Evolutionary conservation across 805 yeast genomes (phyloP).

Genomic region (Candida nemodendra): DNA sequence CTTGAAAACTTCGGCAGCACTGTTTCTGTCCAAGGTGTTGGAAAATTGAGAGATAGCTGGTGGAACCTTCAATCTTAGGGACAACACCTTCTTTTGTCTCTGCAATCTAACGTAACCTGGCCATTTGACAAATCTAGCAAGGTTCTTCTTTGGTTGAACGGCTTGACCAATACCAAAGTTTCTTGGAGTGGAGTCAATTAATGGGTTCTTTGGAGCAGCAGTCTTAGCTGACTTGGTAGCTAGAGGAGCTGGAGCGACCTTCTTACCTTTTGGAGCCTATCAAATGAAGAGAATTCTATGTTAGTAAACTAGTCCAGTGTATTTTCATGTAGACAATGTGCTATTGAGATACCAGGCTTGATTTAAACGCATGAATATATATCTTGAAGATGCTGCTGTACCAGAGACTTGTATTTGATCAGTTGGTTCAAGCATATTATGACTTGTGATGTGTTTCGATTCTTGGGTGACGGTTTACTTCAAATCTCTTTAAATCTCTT

Average conservation of each 20-base stretch:
- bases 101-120: slow-evolving; percentile 95
- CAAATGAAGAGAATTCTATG: slow-evolving; percentile 2
- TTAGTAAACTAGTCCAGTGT: not conserved
- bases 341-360: too few species aligned
- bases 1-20: slow-evolving; percentile 93
- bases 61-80: slow-evolving; percentile 94
- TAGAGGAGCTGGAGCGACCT: slow-evolving; percentile 96
- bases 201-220: slow-evolving; percentile 65
- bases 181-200: slow-evolving; percentile 82
- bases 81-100: slow-evolving; percentile 94
- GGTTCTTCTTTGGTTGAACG: slow-evolving; percentile 89
- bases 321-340: too few species aligned
- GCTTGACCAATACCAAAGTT: slow-evolving; percentile 94
- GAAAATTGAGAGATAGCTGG: slow-evolving; percentile 96
- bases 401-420: too few species aligned
- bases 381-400: too few species aligned
- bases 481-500: too few species aligned
- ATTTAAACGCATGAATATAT: too few species aligned
- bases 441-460: too few species aligned
- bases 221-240: slow-evolving; percentile 63
- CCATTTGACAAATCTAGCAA: slow-evolving; percentile 95
- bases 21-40: slow-evolving; percentile 93
- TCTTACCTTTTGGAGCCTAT: slow-evolving; percentile 54
- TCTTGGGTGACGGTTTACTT: too few species aligned
- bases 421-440: too few species aligned